A percentile compares a stretch with the other conserved stretches of the same genome.
Conservation (phyloP, 2,329 filamentous ascomycete species). For the Aspergillus pseudotamarii region DNA sequence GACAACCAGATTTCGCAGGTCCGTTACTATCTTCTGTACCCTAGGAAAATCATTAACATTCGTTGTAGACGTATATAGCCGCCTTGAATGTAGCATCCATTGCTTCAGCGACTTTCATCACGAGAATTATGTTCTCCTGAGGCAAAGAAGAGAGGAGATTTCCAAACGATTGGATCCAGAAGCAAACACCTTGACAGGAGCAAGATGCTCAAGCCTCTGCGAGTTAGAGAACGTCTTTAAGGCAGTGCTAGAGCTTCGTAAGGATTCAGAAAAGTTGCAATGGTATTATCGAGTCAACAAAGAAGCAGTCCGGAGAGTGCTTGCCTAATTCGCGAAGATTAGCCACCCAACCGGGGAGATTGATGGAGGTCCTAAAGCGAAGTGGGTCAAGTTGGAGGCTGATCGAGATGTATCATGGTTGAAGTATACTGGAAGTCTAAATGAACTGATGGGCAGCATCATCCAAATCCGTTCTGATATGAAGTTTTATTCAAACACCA, state of each 20-base stretch:
- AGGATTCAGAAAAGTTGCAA: constrained; percentile 16
- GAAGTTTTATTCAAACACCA: neutral
- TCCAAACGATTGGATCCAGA: neutral
- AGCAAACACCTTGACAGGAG: neutral
- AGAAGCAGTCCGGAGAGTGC: constrained; percentile 20
- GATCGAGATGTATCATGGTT: neutral
- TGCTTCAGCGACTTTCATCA: constrained; percentile 1
- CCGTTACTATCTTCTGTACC: neutral
- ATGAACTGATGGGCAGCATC: neutral
- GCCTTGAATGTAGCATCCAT: constrained; percentile 1
- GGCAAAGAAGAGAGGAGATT: neutral
- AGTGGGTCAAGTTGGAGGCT: constrained; percentile 3
- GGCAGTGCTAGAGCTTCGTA: constrained; percentile 11
- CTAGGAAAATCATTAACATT: neutral
- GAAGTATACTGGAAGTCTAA: neutral
- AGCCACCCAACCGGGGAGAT: neutral
- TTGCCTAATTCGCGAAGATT: constrained; percentile 8
- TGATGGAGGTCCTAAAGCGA: neutral
- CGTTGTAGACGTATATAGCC: neutral
- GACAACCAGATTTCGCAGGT: neutral
- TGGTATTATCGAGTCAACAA: constrained; percentile 23
- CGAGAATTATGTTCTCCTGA: constrained; percentile 5
- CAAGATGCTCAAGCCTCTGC: neutral
- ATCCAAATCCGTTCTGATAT: neutral
- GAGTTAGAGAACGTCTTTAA: constrained; percentile 5